phyloP scores from a whole-genome alignment of 1,284 basidiomycete species.

The Austropuccinia psidii region DNA sequence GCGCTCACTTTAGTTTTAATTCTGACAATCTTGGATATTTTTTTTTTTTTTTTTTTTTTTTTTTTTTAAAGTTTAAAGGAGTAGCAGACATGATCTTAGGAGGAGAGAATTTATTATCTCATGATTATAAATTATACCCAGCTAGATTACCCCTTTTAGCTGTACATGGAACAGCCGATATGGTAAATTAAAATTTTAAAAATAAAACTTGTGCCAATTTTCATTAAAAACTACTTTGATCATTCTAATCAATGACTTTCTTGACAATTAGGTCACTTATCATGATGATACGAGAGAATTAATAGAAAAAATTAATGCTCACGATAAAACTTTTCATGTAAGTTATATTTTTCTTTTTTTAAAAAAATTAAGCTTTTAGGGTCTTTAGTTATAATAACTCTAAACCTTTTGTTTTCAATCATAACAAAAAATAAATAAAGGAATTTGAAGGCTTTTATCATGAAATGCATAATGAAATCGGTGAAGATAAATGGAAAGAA shows the following conservation, averaged over 20 bases:
- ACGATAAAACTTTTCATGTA: constrained; percentile 41
- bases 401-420: neutral
- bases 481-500: constrained; percentile 41
- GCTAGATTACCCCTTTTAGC: constrained; percentile 46
- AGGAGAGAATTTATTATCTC: constrained; percentile 43
- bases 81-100: constrained; percentile 47
- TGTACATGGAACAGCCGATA: constrained; percentile 48
- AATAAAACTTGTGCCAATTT: neutral
- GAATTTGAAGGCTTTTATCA: constrained; percentile 45
- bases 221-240: neutral
- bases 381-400: neutral
- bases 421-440: constrained; percentile 36
- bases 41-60: neutral
- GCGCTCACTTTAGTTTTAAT: constrained; percentile 38
- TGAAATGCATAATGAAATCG: constrained; percentile 45
- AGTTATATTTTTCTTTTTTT: constrained; percentile 4
- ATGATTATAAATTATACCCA: constrained; percentile 46
- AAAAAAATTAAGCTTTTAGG: no score
- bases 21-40: neutral
- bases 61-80: constrained; percentile 43
- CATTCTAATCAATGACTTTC: neutral
- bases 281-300: constrained; percentile 21
- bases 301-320: constrained; percentile 40
- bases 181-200: constrained; percentile 39
- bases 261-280: constrained; percentile 12